These are phyloP conservation scores for Themeda triandra DNA, from an alignment of 176 grass and related monocot species.

Conservation along the genomic window DNA sequence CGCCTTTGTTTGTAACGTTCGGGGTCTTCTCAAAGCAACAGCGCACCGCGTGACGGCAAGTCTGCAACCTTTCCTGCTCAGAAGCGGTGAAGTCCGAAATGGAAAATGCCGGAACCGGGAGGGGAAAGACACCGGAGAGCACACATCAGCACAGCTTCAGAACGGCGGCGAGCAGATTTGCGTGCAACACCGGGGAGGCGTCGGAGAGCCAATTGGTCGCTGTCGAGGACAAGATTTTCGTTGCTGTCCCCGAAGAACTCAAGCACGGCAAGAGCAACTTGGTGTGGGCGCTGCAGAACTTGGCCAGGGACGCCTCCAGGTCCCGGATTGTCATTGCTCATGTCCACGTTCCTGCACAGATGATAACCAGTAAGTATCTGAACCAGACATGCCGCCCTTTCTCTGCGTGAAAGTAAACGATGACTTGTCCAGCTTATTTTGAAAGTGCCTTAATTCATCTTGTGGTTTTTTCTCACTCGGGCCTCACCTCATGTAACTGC, in stretches of 20 bases:
- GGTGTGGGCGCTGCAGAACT: conserved; percentile 48
- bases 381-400: not conserved
- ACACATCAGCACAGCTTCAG: not conserved
- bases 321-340: conserved; percentile 34
- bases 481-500: too few relatives aligned
- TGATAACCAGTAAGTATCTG: conserved; percentile 26
- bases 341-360: conserved; percentile 43
- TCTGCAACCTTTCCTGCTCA: not conserved
- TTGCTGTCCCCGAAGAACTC: conserved; percentile 37
- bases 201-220: not conserved
- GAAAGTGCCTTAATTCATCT: not conserved
- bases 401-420: not conserved
- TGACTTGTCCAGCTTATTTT: not conserved
- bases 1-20: not conserved
- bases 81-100: not conserved
- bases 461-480: too few relatives aligned
- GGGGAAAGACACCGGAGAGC: not conserved
- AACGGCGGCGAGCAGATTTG: conserved; percentile 1
- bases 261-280: conserved; percentile 42
- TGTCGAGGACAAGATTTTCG: conserved; percentile 40
- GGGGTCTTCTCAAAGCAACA: not conserved
- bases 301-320: not conserved
- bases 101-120: not conserved
- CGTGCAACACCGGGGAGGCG: not conserved
- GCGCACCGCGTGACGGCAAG: not conserved